Evolutionary conservation across 768 basidiomycete genomes (phyloP).

Genomic region (Boletus eberwhitei): DNA sequence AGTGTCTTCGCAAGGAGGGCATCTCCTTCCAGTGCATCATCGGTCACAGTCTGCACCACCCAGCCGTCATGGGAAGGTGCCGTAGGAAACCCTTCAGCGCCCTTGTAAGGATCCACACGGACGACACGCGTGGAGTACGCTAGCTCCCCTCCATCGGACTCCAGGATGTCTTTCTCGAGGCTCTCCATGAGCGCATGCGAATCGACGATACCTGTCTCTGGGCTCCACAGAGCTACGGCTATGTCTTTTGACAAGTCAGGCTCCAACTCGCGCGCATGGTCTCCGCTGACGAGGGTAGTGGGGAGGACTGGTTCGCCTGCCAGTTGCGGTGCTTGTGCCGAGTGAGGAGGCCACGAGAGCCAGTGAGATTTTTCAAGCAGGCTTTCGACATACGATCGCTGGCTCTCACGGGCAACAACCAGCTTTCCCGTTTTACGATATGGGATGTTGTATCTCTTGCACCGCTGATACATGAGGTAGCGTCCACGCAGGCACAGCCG

Average conservation of each 20-base stretch:
- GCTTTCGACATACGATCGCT: slow-evolving; percentile 65
- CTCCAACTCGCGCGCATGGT: slow-evolving; percentile 70
- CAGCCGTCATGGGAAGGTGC: slow-evolving; percentile 61
- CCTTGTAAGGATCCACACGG: slow-evolving; percentile 67
- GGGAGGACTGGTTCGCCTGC: slow-evolving; percentile 45
- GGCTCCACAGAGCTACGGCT: slow-evolving; percentile 70
- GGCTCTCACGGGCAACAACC: slow-evolving; percentile 71
- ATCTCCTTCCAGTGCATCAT: slow-evolving; percentile 46
- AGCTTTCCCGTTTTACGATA: slow-evolving; percentile 82
- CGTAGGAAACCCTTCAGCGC: slow-evolving; percentile 16
- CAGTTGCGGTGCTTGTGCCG: slow-evolving; percentile 18
- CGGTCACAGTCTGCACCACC: slow-evolving; percentile 80
- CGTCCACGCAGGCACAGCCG: slow-evolving; percentile 83
- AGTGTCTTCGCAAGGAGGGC: slow-evolving; percentile 71
- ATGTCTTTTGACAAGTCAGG: slow-evolving; percentile 78
- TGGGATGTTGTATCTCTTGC: slow-evolving; percentile 58
- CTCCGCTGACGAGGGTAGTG: slow-evolving; percentile 63
- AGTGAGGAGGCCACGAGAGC: slow-evolving; percentile 50
- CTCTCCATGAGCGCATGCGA: slow-evolving; percentile 81
- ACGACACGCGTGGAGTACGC: slow-evolving; percentile 81
- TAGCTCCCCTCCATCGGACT: slow-evolving; percentile 65
- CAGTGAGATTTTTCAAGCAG: slow-evolving; percentile 61
- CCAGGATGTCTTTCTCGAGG: slow-evolving; percentile 76
- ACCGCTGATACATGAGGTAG: slow-evolving; percentile 77
- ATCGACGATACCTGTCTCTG: slow-evolving; percentile 88